These are phyloP conservation scores for Tetragonia tetragonoides DNA, from an alignment of 148 eudicot species.

Conservation along the genomic window DNA sequence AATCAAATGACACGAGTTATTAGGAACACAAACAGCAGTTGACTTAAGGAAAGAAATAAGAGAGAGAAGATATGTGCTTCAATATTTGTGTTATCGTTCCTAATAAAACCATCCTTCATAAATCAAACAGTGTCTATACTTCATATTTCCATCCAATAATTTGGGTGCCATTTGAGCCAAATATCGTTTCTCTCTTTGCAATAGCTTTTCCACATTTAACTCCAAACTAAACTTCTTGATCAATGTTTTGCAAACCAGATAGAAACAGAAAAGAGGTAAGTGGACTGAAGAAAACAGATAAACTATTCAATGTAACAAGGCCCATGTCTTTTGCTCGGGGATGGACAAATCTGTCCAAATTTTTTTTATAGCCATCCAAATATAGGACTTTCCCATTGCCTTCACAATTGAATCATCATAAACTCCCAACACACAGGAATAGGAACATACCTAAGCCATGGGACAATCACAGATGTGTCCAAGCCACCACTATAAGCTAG, in stretches of 20 bases:
- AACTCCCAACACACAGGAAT: neutral
- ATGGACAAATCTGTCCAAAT: neutral
- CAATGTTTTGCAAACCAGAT: no score
- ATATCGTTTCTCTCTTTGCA: no score
- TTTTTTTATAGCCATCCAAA: neutral
- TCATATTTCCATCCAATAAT: no score
- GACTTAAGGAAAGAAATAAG: neutral
- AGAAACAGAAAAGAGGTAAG: neutral
- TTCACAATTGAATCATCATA: neutral
- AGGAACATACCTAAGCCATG: conserved; percentile 81
- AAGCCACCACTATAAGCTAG: conserved; percentile 97
- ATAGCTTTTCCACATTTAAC: no score
- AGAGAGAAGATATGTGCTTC: neutral
- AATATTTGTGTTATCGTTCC: no score
- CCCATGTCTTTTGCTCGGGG: neutral
- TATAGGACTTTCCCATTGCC: neutral
- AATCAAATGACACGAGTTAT: neutral
- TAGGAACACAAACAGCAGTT: neutral
- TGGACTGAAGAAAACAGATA: neutral
- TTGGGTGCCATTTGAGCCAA: no score
- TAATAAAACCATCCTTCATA: no score
- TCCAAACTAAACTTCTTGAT: no score
- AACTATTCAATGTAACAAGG: neutral
- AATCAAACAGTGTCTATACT: no score
- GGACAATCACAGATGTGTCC: conserved; percentile 97